Base-by-base conservation (phyloP, 2,329 filamentous ascomycete genomes). In the Teratosphaeria viscida region DNA sequence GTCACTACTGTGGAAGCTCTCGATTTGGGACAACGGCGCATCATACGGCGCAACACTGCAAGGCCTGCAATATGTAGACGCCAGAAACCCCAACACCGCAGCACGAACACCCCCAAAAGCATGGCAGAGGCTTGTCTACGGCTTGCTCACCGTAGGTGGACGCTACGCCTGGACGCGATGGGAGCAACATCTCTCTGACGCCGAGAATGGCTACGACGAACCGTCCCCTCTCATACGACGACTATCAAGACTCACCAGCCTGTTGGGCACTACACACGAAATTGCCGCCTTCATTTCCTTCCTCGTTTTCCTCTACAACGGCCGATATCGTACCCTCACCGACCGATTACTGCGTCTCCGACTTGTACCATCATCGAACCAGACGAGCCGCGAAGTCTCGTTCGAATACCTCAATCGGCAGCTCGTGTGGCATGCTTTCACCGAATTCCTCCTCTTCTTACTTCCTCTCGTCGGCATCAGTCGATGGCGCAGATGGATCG, bases 391-490 rank as follows among this genome's bases (percentile, higher is more conserved):
- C 35, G 91, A 97, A 74, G 92, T 99, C 29, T 95, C 90, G 1
- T 97, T 99, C 71, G 94, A 99, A 75, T 97, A 96, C 70, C 83
- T 97, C 56, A 99, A 99, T 73, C 86, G 94, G 55, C 94, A 99
- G 76, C 84, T 99, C 11, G 94, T 99, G 43, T 99, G 94, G 94
- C 94, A 99, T 75, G 94, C 94, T n/a, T 96, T 99, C 69, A 99
- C 94, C 29, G 94, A 99, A 73, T 99, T 99, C 68, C 79, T 99
- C n/a, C 82, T 99, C 35, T 99, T 97, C 73, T 83, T 97, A 19
- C 81, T 99, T n/a, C 94, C 94, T 0, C 82, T 99, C n/a, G 89
- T 99, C 52, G 94, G 94, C 57, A 92, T 99, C 66, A 87, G 89
- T 69, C 84, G 91, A 65, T 99, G 94, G 94, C 84, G 90, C 60